phyloP scores from a whole-genome alignment of 179 eudicot species.

The Silene noctiflora region DNA sequence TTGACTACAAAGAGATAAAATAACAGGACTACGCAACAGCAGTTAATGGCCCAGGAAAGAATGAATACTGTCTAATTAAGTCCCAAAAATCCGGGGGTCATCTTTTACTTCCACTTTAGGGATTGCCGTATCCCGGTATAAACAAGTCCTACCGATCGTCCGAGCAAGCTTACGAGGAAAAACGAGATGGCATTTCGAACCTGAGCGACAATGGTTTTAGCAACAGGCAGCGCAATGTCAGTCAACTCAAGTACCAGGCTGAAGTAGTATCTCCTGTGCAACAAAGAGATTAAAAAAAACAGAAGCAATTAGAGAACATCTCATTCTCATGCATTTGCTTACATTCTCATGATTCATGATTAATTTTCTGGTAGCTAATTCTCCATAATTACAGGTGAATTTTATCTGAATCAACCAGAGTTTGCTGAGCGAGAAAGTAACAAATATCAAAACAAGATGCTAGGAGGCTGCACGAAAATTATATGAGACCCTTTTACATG shows the following conservation, averaged over 20 bases:
- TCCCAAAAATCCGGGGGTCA: neutral
- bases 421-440: too few species aligned
- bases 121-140: conserved; percentile 88
- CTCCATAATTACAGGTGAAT: too few species aligned
- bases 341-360: too few species aligned
- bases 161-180: conserved; percentile 82
- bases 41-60: conserved; percentile 24
- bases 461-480: too few species aligned
- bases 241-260: conserved; percentile 78
- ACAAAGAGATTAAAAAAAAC: neutral
- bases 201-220: conserved; percentile 57
- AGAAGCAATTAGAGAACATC: too few species aligned
- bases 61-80: conserved; percentile 11
- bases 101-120: conserved; percentile 56
- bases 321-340: too few species aligned
- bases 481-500: too few species aligned
- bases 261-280: conserved; percentile 85
- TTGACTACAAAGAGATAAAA: neutral
- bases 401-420: too few species aligned
- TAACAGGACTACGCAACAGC: conserved; percentile 12
- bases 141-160: conserved; percentile 89
- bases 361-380: too few species aligned
- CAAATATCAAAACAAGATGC: too few species aligned
- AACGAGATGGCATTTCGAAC: conserved; percentile 89
- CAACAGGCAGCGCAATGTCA: conserved; percentile 75